Conservation (phyloP, 805 yeast species). For the Candida gorgasii region DNA sequence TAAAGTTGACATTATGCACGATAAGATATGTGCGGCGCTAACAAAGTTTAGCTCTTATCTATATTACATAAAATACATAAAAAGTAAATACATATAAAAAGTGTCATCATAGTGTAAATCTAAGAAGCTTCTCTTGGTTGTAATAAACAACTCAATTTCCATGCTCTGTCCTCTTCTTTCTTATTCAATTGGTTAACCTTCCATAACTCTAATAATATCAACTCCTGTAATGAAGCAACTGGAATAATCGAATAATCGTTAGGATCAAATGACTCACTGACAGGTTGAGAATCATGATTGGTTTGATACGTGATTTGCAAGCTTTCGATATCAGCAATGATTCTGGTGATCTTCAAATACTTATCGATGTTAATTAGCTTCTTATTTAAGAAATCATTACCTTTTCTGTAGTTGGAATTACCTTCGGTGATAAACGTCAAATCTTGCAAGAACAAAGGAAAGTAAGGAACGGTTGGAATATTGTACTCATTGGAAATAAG, state of each 20-base stretch:
- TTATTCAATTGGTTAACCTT: constrained; percentile 61
- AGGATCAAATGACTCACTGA: constrained; percentile 9
- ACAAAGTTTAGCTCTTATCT: not conserved
- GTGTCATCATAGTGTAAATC: no score
- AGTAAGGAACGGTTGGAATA: constrained; percentile 74
- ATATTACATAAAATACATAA: constrained; percentile 3
- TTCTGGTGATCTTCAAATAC: constrained; percentile 63
- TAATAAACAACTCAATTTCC: constrained; percentile 66
- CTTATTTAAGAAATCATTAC: constrained; percentile 56
- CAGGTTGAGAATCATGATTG: not conserved
- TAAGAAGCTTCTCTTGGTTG: constrained; percentile 47
- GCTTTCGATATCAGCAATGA: constrained; percentile 65
- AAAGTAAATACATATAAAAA: no score
- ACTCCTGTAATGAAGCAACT: constrained; percentile 52
- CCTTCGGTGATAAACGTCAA: constrained; percentile 81
- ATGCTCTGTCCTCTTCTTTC: constrained; percentile 65
- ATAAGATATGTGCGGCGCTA: not conserved
- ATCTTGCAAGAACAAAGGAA: constrained; percentile 74
- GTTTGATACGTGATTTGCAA: constrained; percentile 49
- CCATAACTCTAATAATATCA: constrained; percentile 69
- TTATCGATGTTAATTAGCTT: constrained; percentile 73
- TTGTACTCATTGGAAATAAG: constrained; percentile 48
- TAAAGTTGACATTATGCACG: no score
- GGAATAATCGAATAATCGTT: constrained; percentile 43
- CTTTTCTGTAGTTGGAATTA: constrained; percentile 66